Evolutionary conservation across 2,329 filamentous ascomycete genomes (phyloP), one percentile per base, ranked within the genome.

Genomic region (Alternaria sp.): DNA sequence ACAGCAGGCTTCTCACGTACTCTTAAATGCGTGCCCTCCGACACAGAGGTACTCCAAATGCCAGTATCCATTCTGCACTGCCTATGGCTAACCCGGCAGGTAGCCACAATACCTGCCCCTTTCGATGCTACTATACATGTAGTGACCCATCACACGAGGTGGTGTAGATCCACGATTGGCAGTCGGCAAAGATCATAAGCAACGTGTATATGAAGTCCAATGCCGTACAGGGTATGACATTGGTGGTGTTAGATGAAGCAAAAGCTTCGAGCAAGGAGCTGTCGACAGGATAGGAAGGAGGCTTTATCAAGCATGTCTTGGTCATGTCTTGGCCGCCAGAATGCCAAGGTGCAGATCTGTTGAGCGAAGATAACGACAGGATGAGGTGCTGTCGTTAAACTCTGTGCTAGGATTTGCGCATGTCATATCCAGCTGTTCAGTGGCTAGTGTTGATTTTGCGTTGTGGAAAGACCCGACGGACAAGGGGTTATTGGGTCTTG

Each of bases 221-320:
- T 64, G 61, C 54, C 57, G 51, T 54, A 30, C 60, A 66, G 49
- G 61, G 60, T 63, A 62, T 59, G 48, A 66, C 63, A 76, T 74
- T 76, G 72, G 74, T 54, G 55, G 60, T 61, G 42, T 52, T 69
- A 73, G 65, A 76, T 76, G 72, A 71, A 69, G 43, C 42, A 66
- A 68, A 73, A 74, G 70, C 66, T 72, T 74, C 57, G 59, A 48
- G 46, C 54, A 59, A 69, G 64, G 61, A 62, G 56, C 57, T 54
- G 51, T 51, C 20, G 58, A 67, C 72, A 43, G 51, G 72, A 68
- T 62, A 67, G 75, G 75, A 72, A 77, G 75, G 74, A 72, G 74
- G 70, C 64, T 61, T 63, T 61, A 72, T 66, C 54, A 67, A 65
- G 59, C 63, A 55, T 48, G 59, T 60, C 73, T 77, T 75, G 74